Conservation (phyloP, 2,329 filamentous ascomycete species). For the Hypoxylon sp. region DNA sequence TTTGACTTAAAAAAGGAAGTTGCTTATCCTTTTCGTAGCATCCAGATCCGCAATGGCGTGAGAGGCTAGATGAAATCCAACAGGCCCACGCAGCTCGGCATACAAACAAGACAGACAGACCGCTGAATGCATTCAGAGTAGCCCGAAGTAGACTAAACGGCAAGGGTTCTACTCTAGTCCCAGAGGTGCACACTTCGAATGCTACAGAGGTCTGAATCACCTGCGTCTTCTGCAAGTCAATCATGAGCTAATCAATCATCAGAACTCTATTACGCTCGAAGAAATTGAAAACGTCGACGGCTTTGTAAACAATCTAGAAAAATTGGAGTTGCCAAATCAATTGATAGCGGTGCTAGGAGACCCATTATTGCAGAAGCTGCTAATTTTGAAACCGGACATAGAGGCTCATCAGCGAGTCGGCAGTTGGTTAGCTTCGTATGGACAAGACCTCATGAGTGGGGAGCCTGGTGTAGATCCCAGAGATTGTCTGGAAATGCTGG, state of each 20-base stretch:
- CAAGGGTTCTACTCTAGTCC: conserved; percentile 68
- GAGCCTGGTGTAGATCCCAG: conserved; percentile 65
- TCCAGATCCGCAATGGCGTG: conserved; percentile 82
- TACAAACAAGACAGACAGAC: conserved; percentile 58
- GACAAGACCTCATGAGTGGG: conserved; percentile 69
- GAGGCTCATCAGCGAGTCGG: conserved; percentile 67
- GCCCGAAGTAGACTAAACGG: conserved; percentile 65
- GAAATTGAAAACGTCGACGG: conserved; percentile 80
- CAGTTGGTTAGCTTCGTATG: conserved; percentile 71
- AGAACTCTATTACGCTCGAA: conserved; percentile 78
- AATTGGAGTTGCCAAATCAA: conserved; percentile 85
- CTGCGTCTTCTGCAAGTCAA: background rate
- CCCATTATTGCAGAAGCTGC: conserved; percentile 82
- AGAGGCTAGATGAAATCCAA: conserved; percentile 77
- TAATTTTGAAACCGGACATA: conserved; percentile 73
- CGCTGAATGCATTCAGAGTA: conserved; percentile 74
- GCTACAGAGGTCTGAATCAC: conserved; percentile 71
- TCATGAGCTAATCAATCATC: conserved; percentile 53
- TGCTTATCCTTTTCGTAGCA: conserved; percentile 64
- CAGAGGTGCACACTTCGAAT: conserved; percentile 80
- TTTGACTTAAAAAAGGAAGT: background rate
- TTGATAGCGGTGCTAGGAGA: conserved; percentile 82
- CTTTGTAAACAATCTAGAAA: conserved; percentile 81
- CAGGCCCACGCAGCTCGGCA: conserved; percentile 67
- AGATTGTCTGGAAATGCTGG: conserved; percentile 69